Evolutionary conservation across 805 yeast genomes (phyloP).

Genomic region (Lipomyces kockii): DNA sequence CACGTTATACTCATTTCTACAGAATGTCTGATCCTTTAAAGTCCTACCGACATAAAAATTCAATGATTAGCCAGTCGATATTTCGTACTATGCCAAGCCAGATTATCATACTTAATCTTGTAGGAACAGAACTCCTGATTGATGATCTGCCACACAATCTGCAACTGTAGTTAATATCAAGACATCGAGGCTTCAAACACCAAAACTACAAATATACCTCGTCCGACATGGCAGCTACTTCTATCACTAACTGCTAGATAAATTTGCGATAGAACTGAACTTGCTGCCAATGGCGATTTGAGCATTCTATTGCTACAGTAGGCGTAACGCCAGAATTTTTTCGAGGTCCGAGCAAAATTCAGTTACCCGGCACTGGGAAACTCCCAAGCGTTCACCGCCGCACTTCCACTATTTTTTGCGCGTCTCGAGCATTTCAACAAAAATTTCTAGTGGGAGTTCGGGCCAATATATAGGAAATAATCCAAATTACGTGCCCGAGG

Average conservation of each 20-base stretch:
- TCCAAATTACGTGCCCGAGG: not conserved
- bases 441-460: not conserved
- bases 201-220: constrained; percentile 22
- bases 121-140: constrained; percentile 95
- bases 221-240: constrained; percentile 27
- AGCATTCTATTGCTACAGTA: no score
- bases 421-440: not conserved
- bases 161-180: not conserved
- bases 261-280: not conserved
- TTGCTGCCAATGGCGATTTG: no score
- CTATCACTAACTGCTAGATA: not conserved
- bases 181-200: not conserved
- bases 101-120: constrained; percentile 60
- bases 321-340: no score
- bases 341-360: no score
- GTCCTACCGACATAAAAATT: constrained; percentile 47
- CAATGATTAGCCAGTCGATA: not conserved
- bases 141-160: constrained; percentile 96
- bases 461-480: not conserved
- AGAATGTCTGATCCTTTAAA: constrained; percentile 85
- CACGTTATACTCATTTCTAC: constrained; percentile 92
- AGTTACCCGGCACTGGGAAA: no score
- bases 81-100: not conserved
- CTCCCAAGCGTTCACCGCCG: no score
- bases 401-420: no score